Conservation (phyloP, 257 asterid species). For the Solanum lycopersicoides region DNA sequence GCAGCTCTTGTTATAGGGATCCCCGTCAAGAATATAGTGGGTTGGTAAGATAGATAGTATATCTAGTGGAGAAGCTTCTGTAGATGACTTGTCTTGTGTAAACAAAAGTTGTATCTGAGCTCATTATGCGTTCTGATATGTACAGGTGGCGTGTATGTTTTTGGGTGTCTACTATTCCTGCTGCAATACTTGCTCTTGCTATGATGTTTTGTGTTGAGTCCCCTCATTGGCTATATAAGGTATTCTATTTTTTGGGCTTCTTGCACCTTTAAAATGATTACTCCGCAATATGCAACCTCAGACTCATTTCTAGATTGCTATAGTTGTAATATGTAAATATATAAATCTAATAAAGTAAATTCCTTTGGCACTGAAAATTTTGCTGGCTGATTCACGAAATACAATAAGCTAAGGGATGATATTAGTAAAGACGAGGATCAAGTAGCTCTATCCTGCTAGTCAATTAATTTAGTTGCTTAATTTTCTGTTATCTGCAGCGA, state of each 20-base stretch:
- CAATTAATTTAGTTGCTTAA: background rate
- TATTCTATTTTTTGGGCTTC: constrained; percentile 5
- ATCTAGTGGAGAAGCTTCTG: background rate
- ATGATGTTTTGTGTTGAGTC: constrained; percentile 91
- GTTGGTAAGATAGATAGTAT: constrained; percentile 53
- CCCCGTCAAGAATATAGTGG: constrained; percentile 57
- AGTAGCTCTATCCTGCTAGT: background rate
- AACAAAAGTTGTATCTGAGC: constrained; percentile 1
- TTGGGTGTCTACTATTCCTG: constrained; percentile 75
- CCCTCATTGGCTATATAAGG: constrained; percentile 96
- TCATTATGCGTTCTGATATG: constrained; percentile 9
- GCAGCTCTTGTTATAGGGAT: constrained; percentile 64
- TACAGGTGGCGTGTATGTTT: constrained; percentile 94
- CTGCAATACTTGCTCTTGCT: constrained; percentile 53
- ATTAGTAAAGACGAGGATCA: background rate
- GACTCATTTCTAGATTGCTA: background rate
- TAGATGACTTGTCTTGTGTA: background rate
- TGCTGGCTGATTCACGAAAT: background rate
- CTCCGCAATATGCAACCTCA: background rate
- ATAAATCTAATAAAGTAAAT: background rate
- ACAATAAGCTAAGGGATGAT: background rate
- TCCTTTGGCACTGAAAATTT: background rate
- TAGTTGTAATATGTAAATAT: background rate
- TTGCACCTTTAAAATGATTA: background rate
- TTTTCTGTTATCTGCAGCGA: constrained; percentile 24